Conservation (phyloP, 1,139 yeast species). For the Diutina rugosa region DNA sequence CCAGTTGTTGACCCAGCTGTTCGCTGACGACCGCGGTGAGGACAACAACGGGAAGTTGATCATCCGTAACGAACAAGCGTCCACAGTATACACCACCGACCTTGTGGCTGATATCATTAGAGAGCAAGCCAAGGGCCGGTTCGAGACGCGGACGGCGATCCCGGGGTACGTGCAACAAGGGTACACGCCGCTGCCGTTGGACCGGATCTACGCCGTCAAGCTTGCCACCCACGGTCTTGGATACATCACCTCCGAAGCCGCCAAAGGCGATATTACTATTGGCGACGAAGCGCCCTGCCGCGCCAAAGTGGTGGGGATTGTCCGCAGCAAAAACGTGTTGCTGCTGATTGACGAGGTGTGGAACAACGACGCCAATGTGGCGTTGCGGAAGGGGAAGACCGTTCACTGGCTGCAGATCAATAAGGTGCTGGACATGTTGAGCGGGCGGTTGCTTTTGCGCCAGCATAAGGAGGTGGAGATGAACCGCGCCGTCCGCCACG, state of each 20-base stretch:
- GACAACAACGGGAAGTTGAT: conserved; percentile 67
- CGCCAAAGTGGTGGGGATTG: conserved; percentile 80
- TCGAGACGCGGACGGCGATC: conserved; percentile 64
- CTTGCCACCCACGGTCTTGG: conserved; percentile 60
- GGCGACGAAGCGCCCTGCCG: background rate
- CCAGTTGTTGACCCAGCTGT: conserved; percentile 53
- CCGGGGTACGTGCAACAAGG: conserved; percentile 87
- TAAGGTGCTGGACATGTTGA: conserved; percentile 50
- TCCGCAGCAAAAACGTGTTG: conserved; percentile 65
- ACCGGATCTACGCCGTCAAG: conserved; percentile 59
- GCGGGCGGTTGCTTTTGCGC: conserved; percentile 11
- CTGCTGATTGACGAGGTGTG: conserved; percentile 63
- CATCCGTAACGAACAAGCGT: conserved; percentile 57
- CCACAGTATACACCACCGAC: conserved; percentile 53
- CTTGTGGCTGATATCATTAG: conserved; percentile 57
- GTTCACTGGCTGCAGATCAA: conserved; percentile 58
- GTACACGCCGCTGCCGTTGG: conserved; percentile 67
- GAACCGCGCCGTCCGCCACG: background rate
- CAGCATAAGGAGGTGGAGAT: background rate
- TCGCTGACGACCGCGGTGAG: conserved; percentile 66
- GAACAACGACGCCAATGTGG: conserved; percentile 73
- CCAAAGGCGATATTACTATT: conserved; percentile 25
- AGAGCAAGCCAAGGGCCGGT: conserved; percentile 52
- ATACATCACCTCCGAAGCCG: conserved; percentile 49
- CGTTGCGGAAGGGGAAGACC: conserved; percentile 50